Base-by-base conservation (phyloP, 106 monocot species). In the Dioscorea dumetorum region DNA sequence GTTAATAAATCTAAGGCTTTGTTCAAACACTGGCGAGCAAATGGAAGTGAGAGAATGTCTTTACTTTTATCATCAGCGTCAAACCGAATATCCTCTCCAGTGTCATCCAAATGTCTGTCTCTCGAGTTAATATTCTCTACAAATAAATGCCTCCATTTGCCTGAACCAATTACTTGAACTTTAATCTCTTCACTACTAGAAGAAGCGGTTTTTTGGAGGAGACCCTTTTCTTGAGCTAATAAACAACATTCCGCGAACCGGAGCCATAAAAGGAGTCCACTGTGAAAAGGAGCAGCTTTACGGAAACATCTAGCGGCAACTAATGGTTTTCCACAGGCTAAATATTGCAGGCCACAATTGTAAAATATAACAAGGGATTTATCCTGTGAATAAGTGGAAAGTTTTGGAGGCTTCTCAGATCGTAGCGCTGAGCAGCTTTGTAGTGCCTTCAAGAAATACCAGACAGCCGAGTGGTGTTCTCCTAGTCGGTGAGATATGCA, bases 211-310 rank as follows among this genome's bases (percentile, higher is more conserved):
- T 53, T 41, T 60, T 64, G 66, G 34, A 87, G 50, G 51, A 89
- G 64, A 18, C 95, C 88, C 76, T 83, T 94, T 35, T 85, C 87
- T 48, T 75, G 64, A 50, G 88, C 89, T 60, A 77, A 33, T 18
- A 97, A 52, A 50, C 91, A 83, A 63, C 97, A 97, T 66, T 97
- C 97, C 4, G 88, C 88, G 51, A 88, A 76, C 24, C 89, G 83
- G 12, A 97, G 80, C 97, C 97, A 97, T 14, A 97, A 67, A 33
- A 97, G 64, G 12, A 91, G 86, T n/a, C 53, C 31, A 48, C 74
- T 67, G 68, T 56, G 62, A 60, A 97, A 86, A 35, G 80, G 63
- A 69, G 66, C 58, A 22, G 88, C 88, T 75, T 84, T 78, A 57
- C 62, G 61, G 60, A 97, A 89, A 74, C 84, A 89, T 20, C 50